phyloP scores from a whole-genome alignment of 441 rosid genomes.

The Bocquillonia castaneifolia region DNA sequence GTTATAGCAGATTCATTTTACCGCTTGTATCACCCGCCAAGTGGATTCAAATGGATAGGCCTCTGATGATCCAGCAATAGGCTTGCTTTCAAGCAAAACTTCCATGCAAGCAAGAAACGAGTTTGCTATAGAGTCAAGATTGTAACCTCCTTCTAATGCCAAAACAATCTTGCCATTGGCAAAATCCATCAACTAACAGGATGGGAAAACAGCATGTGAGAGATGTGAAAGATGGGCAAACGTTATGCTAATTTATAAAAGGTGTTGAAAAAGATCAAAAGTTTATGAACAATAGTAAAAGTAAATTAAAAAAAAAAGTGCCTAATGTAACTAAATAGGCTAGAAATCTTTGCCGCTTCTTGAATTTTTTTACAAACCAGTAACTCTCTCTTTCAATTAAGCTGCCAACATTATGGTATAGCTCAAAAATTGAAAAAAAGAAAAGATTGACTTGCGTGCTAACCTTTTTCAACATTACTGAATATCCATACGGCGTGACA shows the following conservation, averaged over 20 bases:
- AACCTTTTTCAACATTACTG: constrained; percentile 80
- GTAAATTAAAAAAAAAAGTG: not conserved
- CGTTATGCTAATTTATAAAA: not conserved
- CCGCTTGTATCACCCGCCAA: constrained; percentile 77
- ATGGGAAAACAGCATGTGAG: not conserved
- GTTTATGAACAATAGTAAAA: constrained; percentile 6
- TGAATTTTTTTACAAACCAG: constrained; percentile 1
- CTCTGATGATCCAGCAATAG: constrained; percentile 47
- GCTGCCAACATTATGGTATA: not conserved
- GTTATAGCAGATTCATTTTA: constrained; percentile 29
- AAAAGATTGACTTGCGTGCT: constrained; percentile 11
- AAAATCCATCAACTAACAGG: constrained; percentile 70
- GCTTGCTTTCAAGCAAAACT: constrained; percentile 63
- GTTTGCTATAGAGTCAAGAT: constrained; percentile 73
- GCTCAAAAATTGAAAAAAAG: not conserved
- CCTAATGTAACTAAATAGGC: too few species aligned
- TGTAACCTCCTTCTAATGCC: constrained; percentile 97
- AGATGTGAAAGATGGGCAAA: constrained; percentile 4
- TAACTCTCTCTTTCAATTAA: constrained; percentile 8
- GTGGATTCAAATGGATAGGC: constrained; percentile 80
- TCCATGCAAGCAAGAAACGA: constrained; percentile 82
- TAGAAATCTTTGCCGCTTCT: too few species aligned
- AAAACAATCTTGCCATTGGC: constrained; percentile 75
- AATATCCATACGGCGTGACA: constrained; percentile 84
- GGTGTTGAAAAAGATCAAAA: not conserved